Evolutionary conservation across 257 asterid species (phyloP), one percentile per base, ranked within the genome.

Genomic region (Przewalskia tangutica): DNA sequence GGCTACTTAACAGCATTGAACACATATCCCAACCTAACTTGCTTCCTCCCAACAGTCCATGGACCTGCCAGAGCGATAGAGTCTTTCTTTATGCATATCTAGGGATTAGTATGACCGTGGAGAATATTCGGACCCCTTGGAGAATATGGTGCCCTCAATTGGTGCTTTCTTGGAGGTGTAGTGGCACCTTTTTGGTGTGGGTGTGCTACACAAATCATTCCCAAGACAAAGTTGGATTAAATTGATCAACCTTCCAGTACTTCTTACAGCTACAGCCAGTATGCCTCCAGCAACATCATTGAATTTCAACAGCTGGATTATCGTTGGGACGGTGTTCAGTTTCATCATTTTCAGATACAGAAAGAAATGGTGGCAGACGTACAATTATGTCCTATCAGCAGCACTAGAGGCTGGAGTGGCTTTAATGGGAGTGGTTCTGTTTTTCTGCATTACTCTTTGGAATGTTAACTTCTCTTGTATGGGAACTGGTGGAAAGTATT

Each of bases 401-500:
- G 98, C 91, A 1, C 3, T 94, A 88, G 97, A 94, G 75, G 97
- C 96, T 0, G 97, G 98, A 3, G 0, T 91, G 59, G 97, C 98
- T 0, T 93, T 93, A 84, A 92, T 92, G 98, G 93, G 85, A 2
- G 94, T 91, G 59, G 63, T 86, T 2, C 16, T 94, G 58, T 93
- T 84, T 48, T 86, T 94, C 82, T 38, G 83, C 0, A 65, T 91
- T 1, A 88, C 86, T 1, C 62, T 83, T 3, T 66, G 84, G 82
- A 56, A 75, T 1, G 77, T 84, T 2, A 20, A 78, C 20, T 1
- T 92, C 51, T 4, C 73, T 0, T 94, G 98, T 97, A 90, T 95
- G 95, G 97, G 94, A 8, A 8, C 82, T 20, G 27, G 23, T 0
- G 89, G 88, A 40, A 97, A 91, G 84, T 90, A 89, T 55, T 92